Base-by-base conservation (phyloP, 805 yeast genomes). In the Lipomyces sp. region DNA sequence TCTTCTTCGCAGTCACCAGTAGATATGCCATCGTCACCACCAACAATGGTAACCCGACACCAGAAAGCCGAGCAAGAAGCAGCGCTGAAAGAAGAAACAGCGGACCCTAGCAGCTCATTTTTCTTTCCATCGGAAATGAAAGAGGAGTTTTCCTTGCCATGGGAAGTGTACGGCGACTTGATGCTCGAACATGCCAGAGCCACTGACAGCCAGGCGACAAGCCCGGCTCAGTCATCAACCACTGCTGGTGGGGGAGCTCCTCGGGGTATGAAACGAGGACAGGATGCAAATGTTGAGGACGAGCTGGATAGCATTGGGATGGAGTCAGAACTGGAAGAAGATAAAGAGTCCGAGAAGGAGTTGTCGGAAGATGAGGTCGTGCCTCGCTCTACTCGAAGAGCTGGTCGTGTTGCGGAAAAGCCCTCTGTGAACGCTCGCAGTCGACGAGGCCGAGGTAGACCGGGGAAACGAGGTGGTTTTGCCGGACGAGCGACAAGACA, bases 131-230 rank as follows among this genome's bases (percentile, higher is more conserved):
- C 74, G 57, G 4, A 64, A 60, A 64, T 64, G 64, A 58, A 62
- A 35, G 32, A 63, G 30, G 81, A 78, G 57, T 82, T 82, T 63
- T 74, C 72, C 34, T 73, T 82, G 50, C 82, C 84, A 3, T 82
- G 83, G 83, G 79, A 77, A 37, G 81, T 80, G 35, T 82, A 77
- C 71, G 84, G 84, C 15, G 82, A 79, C 34, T 60, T 81, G 60
- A 81, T 81, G 64, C 62, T 80, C 32, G 77, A 73, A 33, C 81
- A 78, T 66, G 84, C 83, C 3, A 62, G 61, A 50, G 75, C 71
- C 5, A 33, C 63, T 7, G 72, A 72, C 29, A 62, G 71, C 37
- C 70, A 64, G 13, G 71, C 60, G 15, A 66, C 71, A 8, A 54
- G 66, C 58, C 72, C 72, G 1, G 72, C 72, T 30, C 72, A 70